A percentile compares a stretch with the other conserved stretches of the same genome.
Conservation (phyloP, 140 eudicot genomes). For the Stevia rebaudiana region DNA sequence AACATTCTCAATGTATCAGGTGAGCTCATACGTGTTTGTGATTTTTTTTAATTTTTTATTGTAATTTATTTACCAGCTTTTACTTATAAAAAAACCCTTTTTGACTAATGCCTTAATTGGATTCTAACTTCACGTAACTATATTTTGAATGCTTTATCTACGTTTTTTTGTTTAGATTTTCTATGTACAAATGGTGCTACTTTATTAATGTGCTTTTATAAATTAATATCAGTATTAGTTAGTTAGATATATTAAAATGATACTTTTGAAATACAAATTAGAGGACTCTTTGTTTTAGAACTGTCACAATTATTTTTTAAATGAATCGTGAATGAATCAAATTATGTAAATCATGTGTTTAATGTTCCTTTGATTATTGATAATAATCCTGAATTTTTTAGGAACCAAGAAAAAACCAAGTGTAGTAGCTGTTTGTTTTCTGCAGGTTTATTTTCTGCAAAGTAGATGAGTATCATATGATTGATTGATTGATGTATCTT, state of each 20-base stretch:
- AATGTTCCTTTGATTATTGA: background rate
- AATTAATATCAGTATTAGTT: background rate
- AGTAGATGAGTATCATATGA: too few species aligned
- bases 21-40: too few species aligned
- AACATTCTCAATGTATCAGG: constrained; percentile 44
- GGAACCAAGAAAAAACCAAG: constrained; percentile 46
- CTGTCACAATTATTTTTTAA: background rate
- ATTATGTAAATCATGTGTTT: background rate
- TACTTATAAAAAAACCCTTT: background rate
- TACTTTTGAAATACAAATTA: background rate
- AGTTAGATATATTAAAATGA: background rate
- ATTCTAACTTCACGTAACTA: background rate
- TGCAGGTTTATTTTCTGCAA: too few species aligned
- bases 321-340: constrained; percentile 1
- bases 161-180: background rate
- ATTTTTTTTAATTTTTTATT: too few species aligned
- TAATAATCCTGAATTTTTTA: constrained; percentile 19
- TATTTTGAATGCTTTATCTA: background rate
- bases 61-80: background rate
- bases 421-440: constrained; percentile 16
- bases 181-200: background rate
- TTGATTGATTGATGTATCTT: too few species aligned
- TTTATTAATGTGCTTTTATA: background rate
- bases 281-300: background rate
- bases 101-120: background rate